Base-by-base conservation (phyloP, 495 filamentous ascomycete species). In the Darksidea phi region DNA sequence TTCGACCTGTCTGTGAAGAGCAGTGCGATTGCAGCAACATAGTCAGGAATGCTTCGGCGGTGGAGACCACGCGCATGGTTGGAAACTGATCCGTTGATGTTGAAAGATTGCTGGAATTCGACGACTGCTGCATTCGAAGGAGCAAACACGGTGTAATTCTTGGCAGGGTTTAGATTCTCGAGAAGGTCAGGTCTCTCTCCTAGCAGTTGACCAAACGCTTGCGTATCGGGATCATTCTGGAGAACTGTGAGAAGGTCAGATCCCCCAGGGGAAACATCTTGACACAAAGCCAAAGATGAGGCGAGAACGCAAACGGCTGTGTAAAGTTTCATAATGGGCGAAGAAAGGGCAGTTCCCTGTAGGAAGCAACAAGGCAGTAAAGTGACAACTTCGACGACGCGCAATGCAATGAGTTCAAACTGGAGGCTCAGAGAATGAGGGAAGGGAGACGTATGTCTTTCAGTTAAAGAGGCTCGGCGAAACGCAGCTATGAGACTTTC, bases 31-130 rank as follows among this genome's bases (percentile, higher is more conserved):
- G 48, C 48, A 23, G 48, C 48, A 10, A 23, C 48, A 28, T 10
- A 23, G 15, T 50, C 48, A 11, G 48, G 23, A 28, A 50, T 21
- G 23, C 18, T 50, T 21, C 48, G 48, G 23, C 48, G 48, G 8
- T 28, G n/a, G 8, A 50, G 48, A 28, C 15, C 18, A 50, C 21
- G 5, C 18, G 48, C 5, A 17, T 23, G 48, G 6, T 8, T 7
- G 48, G 48, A 5, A 8, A 50, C 18, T 5, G 48, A 50, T 23
- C 48, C 48, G 23, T 50, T 50, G 48, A 50, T n/a, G n/a, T n/a
- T n/a, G n/a, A n/a, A 50, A 50, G 48, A 50, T 28, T 50, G 48
- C n/a, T 28, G 48, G 17, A 50, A 50, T 28, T 15, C 24, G 48
- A 17, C 48, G 23, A 50, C 48, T 10, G 48, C 48, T 50, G 48